phyloP scores from a whole-genome alignment of 1,139 yeast genomes.

The Meyerozyma sp. region DNA sequence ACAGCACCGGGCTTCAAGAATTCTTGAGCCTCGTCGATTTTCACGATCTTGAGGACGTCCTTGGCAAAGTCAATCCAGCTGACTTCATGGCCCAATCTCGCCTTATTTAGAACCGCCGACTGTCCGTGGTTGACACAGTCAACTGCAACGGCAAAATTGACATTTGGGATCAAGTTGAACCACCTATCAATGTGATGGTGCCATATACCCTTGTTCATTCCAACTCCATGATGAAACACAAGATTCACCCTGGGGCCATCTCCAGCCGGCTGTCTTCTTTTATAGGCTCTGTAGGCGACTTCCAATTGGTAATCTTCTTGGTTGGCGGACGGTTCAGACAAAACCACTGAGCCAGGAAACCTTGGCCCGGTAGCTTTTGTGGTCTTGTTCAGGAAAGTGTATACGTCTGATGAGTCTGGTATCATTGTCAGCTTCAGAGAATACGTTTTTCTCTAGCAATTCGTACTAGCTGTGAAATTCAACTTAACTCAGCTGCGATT shows the following conservation, averaged over 20 bases:
- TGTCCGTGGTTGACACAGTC: slow-evolving; percentile 9
- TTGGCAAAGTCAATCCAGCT: slow-evolving; percentile 7
- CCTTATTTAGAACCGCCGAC: slow-evolving; percentile 6
- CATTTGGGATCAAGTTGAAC: not conserved
- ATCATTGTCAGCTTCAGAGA: not conserved
- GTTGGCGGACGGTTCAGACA: not conserved
- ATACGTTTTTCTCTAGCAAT: no score
- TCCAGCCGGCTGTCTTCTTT: not conserved
- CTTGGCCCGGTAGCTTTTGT: not conserved
- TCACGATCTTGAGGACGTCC: slow-evolving; percentile 5
- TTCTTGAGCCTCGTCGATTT: slow-evolving; percentile 3
- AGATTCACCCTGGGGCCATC: slow-evolving; percentile 4
- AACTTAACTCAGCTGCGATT: no score
- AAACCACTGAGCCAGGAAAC: not conserved
- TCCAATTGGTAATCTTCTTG: not conserved
- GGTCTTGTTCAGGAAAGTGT: not conserved
- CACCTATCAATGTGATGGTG: slow-evolving; percentile 6
- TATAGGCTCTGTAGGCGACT: not conserved
- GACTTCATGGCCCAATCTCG: slow-evolving; percentile 4
- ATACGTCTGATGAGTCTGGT: not conserved
- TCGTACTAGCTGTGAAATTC: no score
- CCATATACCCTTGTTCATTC: slow-evolving; percentile 11
- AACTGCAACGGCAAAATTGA: slow-evolving; percentile 7
- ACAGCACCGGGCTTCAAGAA: slow-evolving; percentile 2
- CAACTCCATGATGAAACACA: slow-evolving; percentile 9